These are phyloP conservation scores for Basipetospora chlamydospora DNA, from an alignment of 2,329 filamentous ascomycete species.

Conservation along the genomic window DNA sequence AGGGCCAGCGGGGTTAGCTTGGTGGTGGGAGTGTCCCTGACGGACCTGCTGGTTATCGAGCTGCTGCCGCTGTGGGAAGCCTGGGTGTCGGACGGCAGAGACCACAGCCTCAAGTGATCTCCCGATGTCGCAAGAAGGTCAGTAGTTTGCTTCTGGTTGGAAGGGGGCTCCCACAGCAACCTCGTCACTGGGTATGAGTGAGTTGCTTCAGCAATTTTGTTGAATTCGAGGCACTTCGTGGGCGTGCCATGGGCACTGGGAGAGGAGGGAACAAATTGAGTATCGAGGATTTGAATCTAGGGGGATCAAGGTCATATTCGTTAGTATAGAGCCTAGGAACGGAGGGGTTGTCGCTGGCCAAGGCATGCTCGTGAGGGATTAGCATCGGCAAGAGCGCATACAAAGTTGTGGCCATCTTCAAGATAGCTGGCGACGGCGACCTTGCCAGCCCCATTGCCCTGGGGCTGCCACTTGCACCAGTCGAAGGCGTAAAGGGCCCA, in stretches of 20 bases:
- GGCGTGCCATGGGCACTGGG: conserved; percentile 45
- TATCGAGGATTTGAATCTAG: conserved; percentile 94
- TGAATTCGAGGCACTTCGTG: conserved; percentile 73
- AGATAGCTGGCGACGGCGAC: conserved; percentile 91
- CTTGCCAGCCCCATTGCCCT: conserved; percentile 71
- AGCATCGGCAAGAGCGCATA: too few species aligned
- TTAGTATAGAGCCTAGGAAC: conserved; percentile 2
- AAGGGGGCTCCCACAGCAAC: conserved; percentile 90
- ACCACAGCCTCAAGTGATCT: conserved; percentile 89
- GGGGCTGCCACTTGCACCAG: conserved; percentile 96
- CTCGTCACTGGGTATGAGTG: conserved; percentile 96
- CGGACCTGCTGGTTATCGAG: conserved; percentile 46
- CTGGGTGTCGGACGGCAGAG: conserved; percentile 57
- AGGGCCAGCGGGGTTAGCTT: conserved; percentile 89
- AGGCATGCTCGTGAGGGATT: conserved; percentile 7
- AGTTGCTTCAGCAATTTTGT: conserved; percentile 86
- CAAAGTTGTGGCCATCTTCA: conserved; percentile 96
- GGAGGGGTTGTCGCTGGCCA: too few species aligned
- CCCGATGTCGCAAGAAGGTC: conserved; percentile 90
- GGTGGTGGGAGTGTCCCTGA: conserved; percentile 42
- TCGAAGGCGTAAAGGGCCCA: conserved; percentile 96
- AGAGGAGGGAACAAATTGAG: conserved; percentile 56
- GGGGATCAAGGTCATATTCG: too few species aligned
- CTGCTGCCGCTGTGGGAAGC: conserved; percentile 47
- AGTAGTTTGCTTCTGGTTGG: conserved; percentile 85